phyloP scores from a whole-genome alignment of 2,329 filamentous ascomycete species.

The Arachnopeziza araneosa region DNA sequence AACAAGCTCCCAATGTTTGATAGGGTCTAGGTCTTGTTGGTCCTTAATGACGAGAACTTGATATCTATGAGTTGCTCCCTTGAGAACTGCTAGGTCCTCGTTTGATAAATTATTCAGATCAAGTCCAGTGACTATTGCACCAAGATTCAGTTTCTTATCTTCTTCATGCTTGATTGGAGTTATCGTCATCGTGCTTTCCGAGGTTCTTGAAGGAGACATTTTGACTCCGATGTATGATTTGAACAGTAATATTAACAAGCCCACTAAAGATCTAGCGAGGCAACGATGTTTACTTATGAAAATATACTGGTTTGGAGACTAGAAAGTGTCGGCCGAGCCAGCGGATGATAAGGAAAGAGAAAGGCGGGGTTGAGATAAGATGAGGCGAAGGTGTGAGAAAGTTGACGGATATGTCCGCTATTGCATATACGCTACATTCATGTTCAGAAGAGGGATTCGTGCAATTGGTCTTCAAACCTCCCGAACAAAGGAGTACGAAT shows the following conservation, averaged over 20 bases:
- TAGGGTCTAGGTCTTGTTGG: constrained; percentile 36
- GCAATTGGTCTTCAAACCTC: neutral
- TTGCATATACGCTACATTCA: neutral
- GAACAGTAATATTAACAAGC: neutral
- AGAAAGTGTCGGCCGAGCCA: neutral
- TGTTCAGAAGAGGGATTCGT: too few relatives aligned
- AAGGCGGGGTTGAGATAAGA: neutral
- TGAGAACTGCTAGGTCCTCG: constrained; percentile 33
- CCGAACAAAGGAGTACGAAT: neutral
- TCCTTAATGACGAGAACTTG: constrained; percentile 40
- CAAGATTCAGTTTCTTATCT: constrained; percentile 30
- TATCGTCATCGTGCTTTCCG: constrained; percentile 9
- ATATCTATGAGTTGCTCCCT: constrained; percentile 38
- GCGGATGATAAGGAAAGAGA: neutral
- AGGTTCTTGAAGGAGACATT: constrained; percentile 18
- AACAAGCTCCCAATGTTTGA: constrained; percentile 42
- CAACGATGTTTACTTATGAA: neutral
- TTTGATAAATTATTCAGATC: constrained; percentile 36
- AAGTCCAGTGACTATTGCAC: constrained; percentile 33
- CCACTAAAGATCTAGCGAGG: neutral
- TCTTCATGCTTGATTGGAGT: constrained; percentile 17
- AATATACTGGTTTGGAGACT: neutral
- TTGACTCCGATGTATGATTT: neutral
- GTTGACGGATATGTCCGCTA: neutral
- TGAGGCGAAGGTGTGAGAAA: neutral